A percentile compares a stretch with the other conserved stretches of the same genome.
Evolutionary conservation across 441 rosid species (phyloP).

Genomic region (Gossypium laxum): DNA sequence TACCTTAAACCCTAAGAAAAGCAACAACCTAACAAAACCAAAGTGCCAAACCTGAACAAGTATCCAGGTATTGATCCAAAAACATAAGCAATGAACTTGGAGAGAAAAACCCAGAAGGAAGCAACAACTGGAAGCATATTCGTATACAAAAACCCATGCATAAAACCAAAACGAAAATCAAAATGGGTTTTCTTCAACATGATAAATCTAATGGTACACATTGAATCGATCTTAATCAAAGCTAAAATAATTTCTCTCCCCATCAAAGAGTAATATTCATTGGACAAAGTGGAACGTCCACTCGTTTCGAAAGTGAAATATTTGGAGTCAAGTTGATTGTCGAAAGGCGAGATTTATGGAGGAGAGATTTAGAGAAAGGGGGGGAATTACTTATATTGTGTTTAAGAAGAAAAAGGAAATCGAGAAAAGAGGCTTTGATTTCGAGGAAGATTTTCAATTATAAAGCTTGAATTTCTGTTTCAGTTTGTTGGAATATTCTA

Average conservation of each 20-base stretch:
- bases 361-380: neutral
- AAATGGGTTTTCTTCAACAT: slow-evolving; percentile 20
- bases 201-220: slow-evolving; percentile 25
- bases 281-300: slow-evolving; percentile 27
- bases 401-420: neutral
- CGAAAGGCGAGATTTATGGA: slow-evolving; percentile 23
- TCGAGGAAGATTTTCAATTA: slow-evolving; percentile 6
- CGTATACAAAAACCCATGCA: slow-evolving; percentile 26
- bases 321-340: slow-evolving; percentile 20
- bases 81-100: slow-evolving; percentile 29
- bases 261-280: neutral
- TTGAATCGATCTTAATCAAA: slow-evolving; percentile 26
- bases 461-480: neutral
- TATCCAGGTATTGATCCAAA: slow-evolving; percentile 21
- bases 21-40: neutral
- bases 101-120: slow-evolving; percentile 41
- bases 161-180: slow-evolving; percentile 16
- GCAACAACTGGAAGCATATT: slow-evolving; percentile 25
- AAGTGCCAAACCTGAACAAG: slow-evolving; percentile 11
- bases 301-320: slow-evolving; percentile 32
- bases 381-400: neutral
- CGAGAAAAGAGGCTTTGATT: neutral
- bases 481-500: neutral
- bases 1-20: neutral
- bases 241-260: slow-evolving; percentile 15